Base-by-base conservation (phyloP, 2,329 filamentous ascomycete species). In the Rhynchosporium secalis region DNA sequence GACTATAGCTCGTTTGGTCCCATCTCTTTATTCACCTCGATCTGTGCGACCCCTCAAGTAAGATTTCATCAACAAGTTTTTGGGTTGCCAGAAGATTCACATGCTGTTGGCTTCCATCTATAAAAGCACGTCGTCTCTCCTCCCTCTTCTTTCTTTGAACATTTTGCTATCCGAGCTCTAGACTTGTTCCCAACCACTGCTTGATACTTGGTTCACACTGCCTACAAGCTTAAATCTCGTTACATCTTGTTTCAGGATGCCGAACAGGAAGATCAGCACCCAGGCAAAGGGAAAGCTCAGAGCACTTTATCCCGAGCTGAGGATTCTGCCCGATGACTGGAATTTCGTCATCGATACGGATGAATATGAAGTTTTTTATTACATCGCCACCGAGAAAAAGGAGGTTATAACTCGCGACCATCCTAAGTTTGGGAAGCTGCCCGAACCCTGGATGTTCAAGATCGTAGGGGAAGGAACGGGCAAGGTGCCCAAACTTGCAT, bases 271-370 rank as follows among this genome's bases (percentile, higher is more conserved):
- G 38, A 15, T 52, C 49, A 52, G 31, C 33, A 33, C 36, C 3
- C 29, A 58, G 15, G 12, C 12, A 28, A 58, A 58, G 56, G 51
- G 8, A 33, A 36, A 31, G 2, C 15, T 28, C 56, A 62, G 15
- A 13, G 29, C 33, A 20, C 38, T 47, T 5, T 60, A 51, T 46
- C 56, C 62, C 26, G 67, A 69, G 52, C 51, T 67, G 3, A 33
- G 15, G 12, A 28, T 10, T 12, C 59, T 69, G 54, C 67, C 65
- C 20, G 9, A 47, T 12, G 56, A 43, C 4, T 69, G 66, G 56
- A 29, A 47, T 2, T 58, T 45, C 4, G 26, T 46, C n/a, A 47
- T 58, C 8, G 41, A 58, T 15, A 20, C 20, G 20, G 62, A 56
- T 38, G 51, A 65, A 62, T 43, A 58, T 51, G 52, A 43, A 2